Conservation (phyloP, 2,329 filamentous ascomycete genomes). For the Microdochium nivale region DNA sequence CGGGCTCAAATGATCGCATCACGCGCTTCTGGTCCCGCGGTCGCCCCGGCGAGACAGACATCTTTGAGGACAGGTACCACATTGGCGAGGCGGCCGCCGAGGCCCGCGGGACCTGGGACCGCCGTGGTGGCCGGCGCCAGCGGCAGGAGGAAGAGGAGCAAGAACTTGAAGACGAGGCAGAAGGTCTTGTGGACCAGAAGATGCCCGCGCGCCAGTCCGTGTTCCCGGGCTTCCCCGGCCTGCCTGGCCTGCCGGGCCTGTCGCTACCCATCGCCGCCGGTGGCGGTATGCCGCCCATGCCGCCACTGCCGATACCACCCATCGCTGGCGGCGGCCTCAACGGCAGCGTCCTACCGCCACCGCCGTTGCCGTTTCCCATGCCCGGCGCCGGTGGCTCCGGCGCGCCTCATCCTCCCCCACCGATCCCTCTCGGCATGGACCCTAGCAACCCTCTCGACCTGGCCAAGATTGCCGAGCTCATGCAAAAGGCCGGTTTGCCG, state of each 20-base stretch:
- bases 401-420: constrained; percentile 30
- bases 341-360: constrained; percentile 20
- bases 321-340: constrained; percentile 30
- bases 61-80: constrained; percentile 86
- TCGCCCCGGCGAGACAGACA: constrained; percentile 77
- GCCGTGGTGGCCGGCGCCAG: constrained; percentile 67
- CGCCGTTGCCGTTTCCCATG: constrained; percentile 45
- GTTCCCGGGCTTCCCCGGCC: constrained; percentile 52
- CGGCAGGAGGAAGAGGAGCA: constrained; percentile 89
- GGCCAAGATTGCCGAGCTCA: constrained; percentile 53
- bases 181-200: constrained; percentile 86
- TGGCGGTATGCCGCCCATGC: constrained; percentile 13
- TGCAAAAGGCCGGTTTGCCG: constrained; percentile 55
- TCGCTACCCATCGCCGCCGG: constrained; percentile 27
- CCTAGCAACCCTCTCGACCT: constrained; percentile 52
- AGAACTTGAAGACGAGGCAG: constrained; percentile 86
- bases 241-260: constrained; percentile 36
- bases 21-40: constrained; percentile 95
- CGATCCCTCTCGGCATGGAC: constrained; percentile 44
- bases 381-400: constrained; percentile 30
- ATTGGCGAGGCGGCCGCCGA: constrained; percentile 91
- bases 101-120: constrained; percentile 89
- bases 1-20: constrained; percentile 91
- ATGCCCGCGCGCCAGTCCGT: constrained; percentile 54
- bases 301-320: constrained; percentile 39